Base-by-base conservation (phyloP, 2,329 filamentous ascomycete species). In the Fusarium sp. region DNA sequence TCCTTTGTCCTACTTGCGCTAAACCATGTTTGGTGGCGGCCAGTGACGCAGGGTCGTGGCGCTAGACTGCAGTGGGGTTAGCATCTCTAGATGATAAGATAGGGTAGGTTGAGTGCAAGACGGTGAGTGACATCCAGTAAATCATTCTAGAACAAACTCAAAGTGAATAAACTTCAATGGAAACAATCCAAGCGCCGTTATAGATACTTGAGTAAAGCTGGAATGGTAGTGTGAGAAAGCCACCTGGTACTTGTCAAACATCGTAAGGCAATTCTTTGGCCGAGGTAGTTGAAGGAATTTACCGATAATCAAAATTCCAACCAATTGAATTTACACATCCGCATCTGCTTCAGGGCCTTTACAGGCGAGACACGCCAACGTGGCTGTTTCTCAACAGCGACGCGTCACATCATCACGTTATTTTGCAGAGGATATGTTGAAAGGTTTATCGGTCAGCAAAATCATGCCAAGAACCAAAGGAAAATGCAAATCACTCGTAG, bases 1-100 rank as follows among this genome's bases (percentile, higher is more conserved):
- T 49, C 42, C 7, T 22, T 55, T 44, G 63, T 62, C 40, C 14
- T 9, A 43, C 44, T 18, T 16, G 30, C 32, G 30, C 63, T 66
- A 66, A 30, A 2, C 63, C 20, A 0, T 5, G 46, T 43, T 12
- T 4, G 32, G 63, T 2, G 42, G 10, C 2, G 6, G 4, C 5
- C 14, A 5, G 34, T 6, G n/a, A 10, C 15, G 14, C 42, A 40
- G 42, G 50, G 40, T 59, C 24, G 5, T 1, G 0, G 8, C 42
- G 43, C 62, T 66, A 66, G 11, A 0, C 44, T 49, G 22, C 4
- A 8, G 16, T 29, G 8, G 8, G 12, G 18, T 42, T 25, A 11
- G 18, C 22, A 10, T 16, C 27, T 53, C 2, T 4, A 12, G 34
- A n/a, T 22, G 34, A 53, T 53, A 53, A 53, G 50, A 52, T 53